A percentile compares a stretch with the other conserved stretches of the same genome.
Evolutionary conservation across 345 rosid genomes (phyloP).

Genomic region (Capsella bursapastoris): DNA sequence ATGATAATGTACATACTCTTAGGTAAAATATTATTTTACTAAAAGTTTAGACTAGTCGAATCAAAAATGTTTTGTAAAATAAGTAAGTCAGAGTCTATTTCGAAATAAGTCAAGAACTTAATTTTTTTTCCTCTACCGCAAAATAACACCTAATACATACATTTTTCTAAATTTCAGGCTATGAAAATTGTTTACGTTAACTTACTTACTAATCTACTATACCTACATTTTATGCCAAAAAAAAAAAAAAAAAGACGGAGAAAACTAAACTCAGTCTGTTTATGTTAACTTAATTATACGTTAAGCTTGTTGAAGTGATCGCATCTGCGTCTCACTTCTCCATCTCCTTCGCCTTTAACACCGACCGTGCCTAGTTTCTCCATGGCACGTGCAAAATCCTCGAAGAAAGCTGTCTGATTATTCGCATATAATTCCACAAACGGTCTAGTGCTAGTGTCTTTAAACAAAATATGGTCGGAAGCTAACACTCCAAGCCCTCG

Average conservation of each 20-base stretch:
- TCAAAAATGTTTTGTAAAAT: background rate
- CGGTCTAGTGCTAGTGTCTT: conserved; percentile 50
- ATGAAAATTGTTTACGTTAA: background rate
- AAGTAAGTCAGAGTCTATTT: background rate
- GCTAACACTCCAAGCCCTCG: conserved; percentile 51
- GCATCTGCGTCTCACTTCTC: conserved; percentile 61
- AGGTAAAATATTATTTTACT: background rate
- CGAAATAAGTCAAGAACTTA: conserved; percentile 2
- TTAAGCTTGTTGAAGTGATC: conserved; percentile 48
- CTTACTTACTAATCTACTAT: background rate
- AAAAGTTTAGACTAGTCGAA: background rate
- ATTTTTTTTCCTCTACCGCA: background rate
- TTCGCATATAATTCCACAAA: conserved; percentile 49
- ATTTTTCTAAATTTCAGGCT: background rate
- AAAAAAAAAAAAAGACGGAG: background rate
- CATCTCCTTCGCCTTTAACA: conserved; percentile 51
- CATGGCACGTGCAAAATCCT: conserved; percentile 56
- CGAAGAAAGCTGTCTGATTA: conserved; percentile 49
- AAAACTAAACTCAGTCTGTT: background rate
- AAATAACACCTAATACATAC: conserved; percentile 4
- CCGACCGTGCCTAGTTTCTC: conserved; percentile 47
- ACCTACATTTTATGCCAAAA: conserved; percentile 7
- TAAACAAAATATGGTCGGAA: conserved; percentile 43
- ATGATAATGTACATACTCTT: background rate
- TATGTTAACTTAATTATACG: conserved; percentile 3